Conservation (phyloP, 2,329 filamentous ascomycete genomes). For the Ophiostoma angusticollis region DNA sequence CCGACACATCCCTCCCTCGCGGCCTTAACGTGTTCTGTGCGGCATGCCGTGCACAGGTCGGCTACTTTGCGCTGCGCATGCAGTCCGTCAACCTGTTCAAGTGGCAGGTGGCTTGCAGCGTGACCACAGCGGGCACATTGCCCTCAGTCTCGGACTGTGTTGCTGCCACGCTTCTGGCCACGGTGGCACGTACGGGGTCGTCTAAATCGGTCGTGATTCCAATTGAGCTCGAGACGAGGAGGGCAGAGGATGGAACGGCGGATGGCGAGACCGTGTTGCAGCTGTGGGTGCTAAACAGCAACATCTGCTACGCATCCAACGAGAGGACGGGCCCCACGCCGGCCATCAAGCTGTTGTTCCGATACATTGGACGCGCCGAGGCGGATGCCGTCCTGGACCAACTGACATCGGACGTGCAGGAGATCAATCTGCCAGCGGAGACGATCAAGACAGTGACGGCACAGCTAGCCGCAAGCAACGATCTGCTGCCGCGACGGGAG, state of each 20-base stretch:
- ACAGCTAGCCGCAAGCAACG: constrained; percentile 34
- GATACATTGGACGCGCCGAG: constrained; percentile 27
- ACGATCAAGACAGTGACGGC: constrained; percentile 33
- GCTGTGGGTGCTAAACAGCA: constrained; percentile 44
- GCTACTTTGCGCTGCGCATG: constrained; percentile 32
- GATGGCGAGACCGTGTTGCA: constrained; percentile 26
- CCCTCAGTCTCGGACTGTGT: constrained; percentile 35
- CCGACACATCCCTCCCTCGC: neutral
- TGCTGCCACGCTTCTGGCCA: constrained; percentile 38
- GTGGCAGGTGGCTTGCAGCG: constrained; percentile 32
- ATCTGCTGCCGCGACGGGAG: constrained; percentile 40
- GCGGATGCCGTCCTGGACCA: constrained; percentile 37
- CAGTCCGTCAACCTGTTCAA: constrained; percentile 41
- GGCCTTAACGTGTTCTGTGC: constrained; percentile 31
- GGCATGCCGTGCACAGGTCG: constrained; percentile 32
- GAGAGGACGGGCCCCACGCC: constrained; percentile 12
- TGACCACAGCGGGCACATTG: neutral
- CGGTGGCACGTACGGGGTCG: constrained; percentile 42
- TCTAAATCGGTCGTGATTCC: constrained; percentile 43
- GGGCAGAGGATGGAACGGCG: neutral
- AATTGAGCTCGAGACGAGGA: constrained; percentile 12
- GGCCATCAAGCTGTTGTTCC: constrained; percentile 43
- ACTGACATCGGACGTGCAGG: constrained; percentile 44
- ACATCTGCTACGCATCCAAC: constrained; percentile 38
- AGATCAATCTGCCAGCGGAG: constrained; percentile 39